Conservation (phyloP, 768 basidiomycete genomes). For the Boletus sp. region DNA sequence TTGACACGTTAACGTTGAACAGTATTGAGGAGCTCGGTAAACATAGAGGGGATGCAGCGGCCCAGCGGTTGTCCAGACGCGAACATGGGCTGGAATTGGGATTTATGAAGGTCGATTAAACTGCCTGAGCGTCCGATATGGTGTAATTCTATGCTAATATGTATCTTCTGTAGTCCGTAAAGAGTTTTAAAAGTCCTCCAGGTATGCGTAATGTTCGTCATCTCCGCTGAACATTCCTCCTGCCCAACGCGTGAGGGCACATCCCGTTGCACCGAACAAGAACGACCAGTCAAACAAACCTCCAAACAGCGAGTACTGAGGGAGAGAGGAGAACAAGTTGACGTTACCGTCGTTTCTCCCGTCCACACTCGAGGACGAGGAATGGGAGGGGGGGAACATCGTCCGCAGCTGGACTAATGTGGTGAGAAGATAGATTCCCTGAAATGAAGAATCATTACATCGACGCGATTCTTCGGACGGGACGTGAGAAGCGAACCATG, state of each 20-base stretch:
- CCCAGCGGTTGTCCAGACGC: background rate
- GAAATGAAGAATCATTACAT: slow-evolving; percentile 3
- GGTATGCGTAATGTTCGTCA: slow-evolving; percentile 13
- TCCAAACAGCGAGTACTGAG: slow-evolving; percentile 72
- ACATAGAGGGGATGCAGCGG: background rate
- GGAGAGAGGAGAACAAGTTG: slow-evolving; percentile 72
- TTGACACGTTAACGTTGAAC: no score
- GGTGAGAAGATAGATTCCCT: slow-evolving; percentile 84
- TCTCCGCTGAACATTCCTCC: slow-evolving; percentile 32
- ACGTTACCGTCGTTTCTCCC: slow-evolving; percentile 13
- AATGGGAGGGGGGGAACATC: slow-evolving; percentile 64
- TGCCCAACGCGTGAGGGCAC: slow-evolving; percentile 54
- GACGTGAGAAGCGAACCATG: slow-evolving; percentile 53
- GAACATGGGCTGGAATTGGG: background rate
- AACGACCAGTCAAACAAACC: slow-evolving; percentile 74
- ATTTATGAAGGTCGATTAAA: background rate
- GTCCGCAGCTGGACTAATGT: slow-evolving; percentile 81
- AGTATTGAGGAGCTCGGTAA: background rate
- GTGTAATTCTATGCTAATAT: background rate
- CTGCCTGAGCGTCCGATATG: background rate
- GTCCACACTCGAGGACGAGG: slow-evolving; percentile 13
- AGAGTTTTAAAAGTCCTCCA: background rate
- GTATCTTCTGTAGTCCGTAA: slow-evolving; percentile 6
- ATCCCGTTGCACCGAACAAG: slow-evolving; percentile 53
- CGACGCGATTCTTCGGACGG: slow-evolving; percentile 1